phyloP scores from a whole-genome alignment of 2,329 filamentous ascomycete genomes.

The Colletotrichum sp. region DNA sequence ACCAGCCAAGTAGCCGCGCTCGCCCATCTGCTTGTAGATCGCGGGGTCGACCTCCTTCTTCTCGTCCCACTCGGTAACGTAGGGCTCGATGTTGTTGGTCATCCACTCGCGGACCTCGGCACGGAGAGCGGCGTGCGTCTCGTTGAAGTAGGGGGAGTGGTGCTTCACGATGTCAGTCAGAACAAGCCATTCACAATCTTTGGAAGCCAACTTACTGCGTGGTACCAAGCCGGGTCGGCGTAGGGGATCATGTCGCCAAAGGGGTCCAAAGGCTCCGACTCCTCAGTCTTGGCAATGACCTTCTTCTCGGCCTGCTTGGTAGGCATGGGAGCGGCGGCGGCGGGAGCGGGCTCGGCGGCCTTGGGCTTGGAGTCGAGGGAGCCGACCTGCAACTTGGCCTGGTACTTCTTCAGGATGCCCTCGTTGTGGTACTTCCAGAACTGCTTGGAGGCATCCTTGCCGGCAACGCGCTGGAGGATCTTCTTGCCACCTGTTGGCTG shows the following conservation, averaged over 20 bases:
- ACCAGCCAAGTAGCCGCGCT: constrained; percentile 90
- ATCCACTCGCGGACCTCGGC: constrained; percentile 93
- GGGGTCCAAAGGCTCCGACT: constrained; percentile 77
- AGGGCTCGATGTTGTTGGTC: constrained; percentile 84
- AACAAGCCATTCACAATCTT: no score
- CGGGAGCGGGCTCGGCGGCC: constrained; percentile 55
- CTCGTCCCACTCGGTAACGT: constrained; percentile 97
- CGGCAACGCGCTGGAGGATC: constrained; percentile 66
- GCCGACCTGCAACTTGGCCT: constrained; percentile 76
- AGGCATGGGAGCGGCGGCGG: constrained; percentile 49
- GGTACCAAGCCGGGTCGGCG: constrained; percentile 93
- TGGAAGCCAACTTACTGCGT: constrained; percentile 66
- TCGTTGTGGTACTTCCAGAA: constrained; percentile 85
- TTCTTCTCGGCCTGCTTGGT: constrained; percentile 39
- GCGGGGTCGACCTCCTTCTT: constrained; percentile 84
- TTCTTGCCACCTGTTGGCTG: constrained; percentile 60
- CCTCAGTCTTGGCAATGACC: constrained; percentile 47
- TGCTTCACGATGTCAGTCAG: constrained; percentile 61
- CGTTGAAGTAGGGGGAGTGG: constrained; percentile 95
- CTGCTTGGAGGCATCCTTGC: constrained; percentile 70
- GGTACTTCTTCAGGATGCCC: constrained; percentile 86
- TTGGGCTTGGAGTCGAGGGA: constrained; percentile 88
- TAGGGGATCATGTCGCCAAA: constrained; percentile 91
- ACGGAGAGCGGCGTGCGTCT: constrained; percentile 88
- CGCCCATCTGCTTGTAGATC: constrained; percentile 96